Evolutionary conservation across 352 stramenopile genomes (phyloP).

Genomic region (Bremia lactucae): DNA sequence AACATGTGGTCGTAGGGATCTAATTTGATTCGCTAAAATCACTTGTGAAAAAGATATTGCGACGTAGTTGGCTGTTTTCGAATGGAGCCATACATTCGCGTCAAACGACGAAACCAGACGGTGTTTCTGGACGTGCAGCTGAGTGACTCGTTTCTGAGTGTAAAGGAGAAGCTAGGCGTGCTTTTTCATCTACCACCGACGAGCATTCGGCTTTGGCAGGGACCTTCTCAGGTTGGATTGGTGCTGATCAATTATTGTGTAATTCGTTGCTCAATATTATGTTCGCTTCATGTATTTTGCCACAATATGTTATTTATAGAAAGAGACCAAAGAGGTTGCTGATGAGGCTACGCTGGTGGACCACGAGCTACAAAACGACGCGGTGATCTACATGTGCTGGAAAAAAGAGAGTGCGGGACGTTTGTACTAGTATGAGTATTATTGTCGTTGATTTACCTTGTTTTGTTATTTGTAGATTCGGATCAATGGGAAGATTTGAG

Average conservation of each 20-base stretch:
- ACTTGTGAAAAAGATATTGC: too few relatives aligned
- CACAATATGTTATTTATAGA: constrained; percentile 17
- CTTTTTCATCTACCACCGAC: constrained; percentile 49
- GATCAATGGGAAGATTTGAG: constrained; percentile 74
- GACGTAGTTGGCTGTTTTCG: too few relatives aligned
- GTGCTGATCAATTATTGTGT: too few relatives aligned
- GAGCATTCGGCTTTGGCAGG: constrained; percentile 64
- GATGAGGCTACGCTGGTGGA: constrained; percentile 73
- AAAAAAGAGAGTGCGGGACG: constrained; percentile 73
- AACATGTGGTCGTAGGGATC: too few relatives aligned
- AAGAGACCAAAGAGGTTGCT: constrained; percentile 64
- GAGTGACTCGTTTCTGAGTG: constrained; percentile 62
- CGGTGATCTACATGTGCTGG: constrained; percentile 80
- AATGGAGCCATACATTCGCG: constrained; percentile 71
- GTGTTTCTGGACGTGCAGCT: constrained; percentile 81
- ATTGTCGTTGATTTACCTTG: not conserved
- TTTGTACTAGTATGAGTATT: constrained; percentile 1
- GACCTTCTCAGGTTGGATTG: constrained; percentile 47
- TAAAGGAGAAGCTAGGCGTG: constrained; percentile 72
- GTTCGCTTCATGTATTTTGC: not conserved
- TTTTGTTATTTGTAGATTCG: constrained; percentile 31
- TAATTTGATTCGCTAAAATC: too few relatives aligned
- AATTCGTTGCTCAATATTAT: not conserved
- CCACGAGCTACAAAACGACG: constrained; percentile 77
- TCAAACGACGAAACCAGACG: constrained; percentile 82